phyloP scores from a whole-genome alignment of 768 basidiomycete genomes.

The Cyathus striatus region DNA sequence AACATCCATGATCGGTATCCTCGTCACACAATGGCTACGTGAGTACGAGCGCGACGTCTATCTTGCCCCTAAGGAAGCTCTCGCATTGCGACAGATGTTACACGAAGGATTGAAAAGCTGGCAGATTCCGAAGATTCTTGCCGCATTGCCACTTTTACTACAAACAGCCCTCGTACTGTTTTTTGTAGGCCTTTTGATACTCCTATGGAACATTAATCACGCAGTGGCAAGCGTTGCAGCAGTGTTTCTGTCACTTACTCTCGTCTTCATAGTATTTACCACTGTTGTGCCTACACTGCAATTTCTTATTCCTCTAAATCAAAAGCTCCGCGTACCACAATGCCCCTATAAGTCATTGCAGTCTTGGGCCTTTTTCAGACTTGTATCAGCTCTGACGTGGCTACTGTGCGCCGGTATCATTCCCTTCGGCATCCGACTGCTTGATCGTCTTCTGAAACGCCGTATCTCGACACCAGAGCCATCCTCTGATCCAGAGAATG shows the following conservation, averaged over 20 bases:
- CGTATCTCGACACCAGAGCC: no score
- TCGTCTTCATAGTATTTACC: neutral
- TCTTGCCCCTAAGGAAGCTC: constrained; percentile 18
- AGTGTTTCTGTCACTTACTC: neutral
- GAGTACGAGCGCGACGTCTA: constrained; percentile 19
- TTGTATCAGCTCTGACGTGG: no score
- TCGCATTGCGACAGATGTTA: constrained; percentile 20
- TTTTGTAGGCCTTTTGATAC: constrained; percentile 18
- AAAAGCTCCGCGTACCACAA: neutral
- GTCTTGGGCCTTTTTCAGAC: neutral
- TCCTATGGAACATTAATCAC: constrained; percentile 13
- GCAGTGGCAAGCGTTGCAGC: neutral
- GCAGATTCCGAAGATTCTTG: constrained; percentile 20
- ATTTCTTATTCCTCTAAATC: neutral
- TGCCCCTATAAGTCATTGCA: neutral
- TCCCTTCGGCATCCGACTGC: no score
- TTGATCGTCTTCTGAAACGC: no score
- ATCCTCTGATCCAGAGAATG: no score
- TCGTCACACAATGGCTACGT: constrained; percentile 21
- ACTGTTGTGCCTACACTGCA: neutral
- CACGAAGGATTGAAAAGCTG: constrained; percentile 19
- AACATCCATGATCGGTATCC: constrained; percentile 19
- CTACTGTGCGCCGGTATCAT: no score
- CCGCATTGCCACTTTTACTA: constrained; percentile 16
- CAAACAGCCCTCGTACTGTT: constrained; percentile 18